Conservation (phyloP, 2,329 filamentous ascomycete species). For the Diplocarpon rosae region DNA sequence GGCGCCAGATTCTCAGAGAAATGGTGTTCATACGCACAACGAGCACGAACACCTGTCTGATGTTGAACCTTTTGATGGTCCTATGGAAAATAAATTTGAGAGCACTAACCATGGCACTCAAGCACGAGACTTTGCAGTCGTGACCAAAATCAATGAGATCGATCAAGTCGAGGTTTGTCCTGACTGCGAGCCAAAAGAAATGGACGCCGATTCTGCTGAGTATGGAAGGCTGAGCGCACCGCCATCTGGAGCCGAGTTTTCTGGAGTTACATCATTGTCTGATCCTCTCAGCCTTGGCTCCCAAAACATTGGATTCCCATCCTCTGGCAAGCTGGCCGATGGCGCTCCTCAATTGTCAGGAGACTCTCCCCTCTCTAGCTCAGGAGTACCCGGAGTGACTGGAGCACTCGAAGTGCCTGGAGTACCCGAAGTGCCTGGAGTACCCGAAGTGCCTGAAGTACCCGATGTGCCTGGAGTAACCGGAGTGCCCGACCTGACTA, state of each 20-base stretch:
- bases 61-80: slow-evolving; percentile 3
- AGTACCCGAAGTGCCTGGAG: no score
- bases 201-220: neutral
- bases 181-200: slow-evolving; percentile 1
- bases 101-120: neutral
- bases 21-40: neutral
- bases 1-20: slow-evolving; percentile 2
- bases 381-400: no score
- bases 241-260: neutral
- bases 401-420: no score
- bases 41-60: slow-evolving; percentile 3
- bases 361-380: no score
- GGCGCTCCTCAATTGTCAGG: no score
- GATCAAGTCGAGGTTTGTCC: neutral
- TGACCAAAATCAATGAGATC: neutral
- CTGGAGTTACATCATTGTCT: neutral
- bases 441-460: no score
- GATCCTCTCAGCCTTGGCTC: no score
- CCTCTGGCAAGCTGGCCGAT: no score
- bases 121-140: neutral
- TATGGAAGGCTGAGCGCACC: neutral
- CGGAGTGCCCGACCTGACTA: neutral
- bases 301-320: no score
- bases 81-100: neutral
- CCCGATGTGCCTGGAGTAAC: no score